Evolutionary conservation across 495 filamentous ascomycete species (phyloP).

Genomic region (Astrocystis sublimbata): DNA sequence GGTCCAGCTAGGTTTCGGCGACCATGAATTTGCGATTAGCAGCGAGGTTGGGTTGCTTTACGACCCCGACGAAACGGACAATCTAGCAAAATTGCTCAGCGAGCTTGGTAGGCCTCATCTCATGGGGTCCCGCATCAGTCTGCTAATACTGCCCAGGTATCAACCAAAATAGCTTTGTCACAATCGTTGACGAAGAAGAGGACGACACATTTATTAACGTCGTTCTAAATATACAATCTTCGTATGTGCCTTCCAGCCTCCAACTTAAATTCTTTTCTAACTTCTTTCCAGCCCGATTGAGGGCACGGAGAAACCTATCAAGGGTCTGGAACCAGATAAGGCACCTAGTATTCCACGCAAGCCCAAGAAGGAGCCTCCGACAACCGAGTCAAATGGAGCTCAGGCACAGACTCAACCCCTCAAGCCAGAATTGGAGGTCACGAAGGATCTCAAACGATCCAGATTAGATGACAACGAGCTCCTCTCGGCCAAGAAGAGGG

Average conservation of each 20-base stretch:
- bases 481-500: constrained; percentile 45
- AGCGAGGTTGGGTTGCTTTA: constrained; percentile 76
- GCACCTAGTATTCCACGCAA: constrained; percentile 49
- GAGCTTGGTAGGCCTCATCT: constrained; percentile 64
- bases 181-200: constrained; percentile 81
- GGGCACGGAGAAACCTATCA: constrained; percentile 42
- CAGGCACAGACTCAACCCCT: constrained; percentile 33
- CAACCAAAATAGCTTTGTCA: constrained; percentile 73
- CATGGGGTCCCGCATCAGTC: not conserved
- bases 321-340: constrained; percentile 30
- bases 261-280: constrained; percentile 14
- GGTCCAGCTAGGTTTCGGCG: constrained; percentile 71
- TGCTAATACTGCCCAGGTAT: constrained; percentile 46
- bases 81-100: constrained; percentile 72
- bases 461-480: constrained; percentile 35
- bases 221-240: constrained; percentile 62
- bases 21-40: constrained; percentile 73
- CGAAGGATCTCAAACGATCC: constrained; percentile 38
- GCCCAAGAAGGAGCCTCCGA: constrained; percentile 37
- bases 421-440: constrained; percentile 19
- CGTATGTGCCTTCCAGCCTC: constrained; percentile 37
- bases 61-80: constrained; percentile 85
- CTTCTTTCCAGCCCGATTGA: constrained; percentile 33
- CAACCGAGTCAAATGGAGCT: constrained; percentile 35
- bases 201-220: constrained; percentile 81